Evolutionary conservation across 2,329 filamentous ascomycete species (phyloP).

Genomic region (Xylaria sp.): DNA sequence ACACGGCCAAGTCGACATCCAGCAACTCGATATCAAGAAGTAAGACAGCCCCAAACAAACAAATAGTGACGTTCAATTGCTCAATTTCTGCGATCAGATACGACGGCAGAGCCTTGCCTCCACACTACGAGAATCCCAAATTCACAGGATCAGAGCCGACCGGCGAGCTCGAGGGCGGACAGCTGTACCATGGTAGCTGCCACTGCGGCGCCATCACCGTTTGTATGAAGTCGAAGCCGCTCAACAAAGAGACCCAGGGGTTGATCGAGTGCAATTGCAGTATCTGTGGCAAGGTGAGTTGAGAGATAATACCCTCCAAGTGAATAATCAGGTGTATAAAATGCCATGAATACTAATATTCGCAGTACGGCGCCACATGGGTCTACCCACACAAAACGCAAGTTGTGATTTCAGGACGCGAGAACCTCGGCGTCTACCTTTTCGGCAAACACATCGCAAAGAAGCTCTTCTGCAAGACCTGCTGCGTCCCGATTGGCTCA

Average conservation of each 20-base stretch:
- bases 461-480: conserved; percentile 46
- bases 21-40: conserved; percentile 34
- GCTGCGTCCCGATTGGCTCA: conserved; percentile 42
- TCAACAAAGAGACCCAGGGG: conserved; percentile 35
- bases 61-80: neutral
- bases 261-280: conserved; percentile 48
- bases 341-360: neutral
- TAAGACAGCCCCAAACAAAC: conserved; percentile 29
- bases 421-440: conserved; percentile 37
- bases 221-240: conserved; percentile 38
- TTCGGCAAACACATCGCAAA: conserved; percentile 31
- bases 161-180: conserved; percentile 34
- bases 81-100: conserved; percentile 24
- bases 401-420: conserved; percentile 37
- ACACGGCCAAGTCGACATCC: conserved; percentile 39
- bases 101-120: conserved; percentile 34
- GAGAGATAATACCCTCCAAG: neutral
- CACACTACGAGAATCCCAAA: conserved; percentile 32
- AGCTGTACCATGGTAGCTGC: conserved; percentile 46
- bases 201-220: conserved; percentile 48
- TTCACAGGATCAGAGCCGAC: conserved; percentile 41
- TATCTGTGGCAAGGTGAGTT: conserved; percentile 33
- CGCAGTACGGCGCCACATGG: conserved; percentile 42
- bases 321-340: neutral
- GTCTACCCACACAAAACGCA: conserved; percentile 38